These are phyloP conservation scores for Tuber brumale DNA, from an alignment of 495 filamentous ascomycete species.

Conservation along the genomic window DNA sequence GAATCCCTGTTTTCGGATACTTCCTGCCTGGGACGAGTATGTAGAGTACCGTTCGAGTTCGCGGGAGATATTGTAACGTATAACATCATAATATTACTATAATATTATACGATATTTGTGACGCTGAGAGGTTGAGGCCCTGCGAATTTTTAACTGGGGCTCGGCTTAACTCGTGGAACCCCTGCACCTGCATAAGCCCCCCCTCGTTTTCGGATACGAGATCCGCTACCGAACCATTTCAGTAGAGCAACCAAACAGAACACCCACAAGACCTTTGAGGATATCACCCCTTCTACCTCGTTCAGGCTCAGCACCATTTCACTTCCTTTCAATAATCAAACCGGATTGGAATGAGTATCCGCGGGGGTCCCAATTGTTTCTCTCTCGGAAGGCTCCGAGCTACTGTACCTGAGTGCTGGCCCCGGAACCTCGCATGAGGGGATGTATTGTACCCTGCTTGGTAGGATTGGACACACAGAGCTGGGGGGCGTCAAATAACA, in stretches of 20 bases:
- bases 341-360: background rate
- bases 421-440: background rate
- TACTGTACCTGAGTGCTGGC: background rate
- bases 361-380: background rate
- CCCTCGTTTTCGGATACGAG: background rate
- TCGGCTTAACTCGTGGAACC: background rate
- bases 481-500: background rate
- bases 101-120: background rate
- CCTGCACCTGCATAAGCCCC: background rate
- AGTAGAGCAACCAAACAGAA: background rate
- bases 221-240: background rate
- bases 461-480: background rate
- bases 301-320: background rate
- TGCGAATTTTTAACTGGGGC: background rate
- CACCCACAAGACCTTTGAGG: background rate
- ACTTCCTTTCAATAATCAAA: background rate
- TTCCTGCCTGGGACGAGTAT: too few relatives aligned
- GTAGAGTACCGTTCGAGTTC: background rate
- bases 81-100: too few relatives aligned
- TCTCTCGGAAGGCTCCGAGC: background rate
- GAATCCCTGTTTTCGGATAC: too few relatives aligned
- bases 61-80: background rate
- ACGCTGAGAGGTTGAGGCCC: background rate
- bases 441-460: background rate
- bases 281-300: background rate